Conservation (phyloP, 495 filamentous ascomycete genomes). For the Lasiosphaeria miniovina region DNA sequence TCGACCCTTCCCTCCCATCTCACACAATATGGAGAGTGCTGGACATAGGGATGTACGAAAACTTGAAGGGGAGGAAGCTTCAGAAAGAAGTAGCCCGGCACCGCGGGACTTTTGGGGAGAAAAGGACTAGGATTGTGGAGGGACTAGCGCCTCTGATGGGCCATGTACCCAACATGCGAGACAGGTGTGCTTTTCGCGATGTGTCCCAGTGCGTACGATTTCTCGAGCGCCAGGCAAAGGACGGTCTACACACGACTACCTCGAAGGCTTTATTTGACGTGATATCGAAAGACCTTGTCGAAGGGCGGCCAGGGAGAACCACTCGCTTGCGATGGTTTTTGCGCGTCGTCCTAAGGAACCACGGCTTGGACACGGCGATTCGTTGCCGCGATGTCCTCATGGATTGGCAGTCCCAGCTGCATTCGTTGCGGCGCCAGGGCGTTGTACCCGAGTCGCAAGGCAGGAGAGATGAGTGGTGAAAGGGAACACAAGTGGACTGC, state of each 20-base stretch:
- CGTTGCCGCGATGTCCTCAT: constrained; percentile 22
- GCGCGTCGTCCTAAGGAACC: constrained; percentile 27
- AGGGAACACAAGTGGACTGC: constrained; percentile 8
- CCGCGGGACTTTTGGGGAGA: constrained; percentile 11
- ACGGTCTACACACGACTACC: constrained; percentile 23
- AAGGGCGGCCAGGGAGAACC: constrained; percentile 33
- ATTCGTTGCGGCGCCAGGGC: constrained; percentile 6
- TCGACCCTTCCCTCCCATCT: constrained; percentile 18
- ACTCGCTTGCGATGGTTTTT: constrained; percentile 39
- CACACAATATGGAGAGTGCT: constrained; percentile 24
- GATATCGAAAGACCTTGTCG: constrained; percentile 37
- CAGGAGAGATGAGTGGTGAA: constrained; percentile 8
- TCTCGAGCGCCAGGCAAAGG: constrained; percentile 19
- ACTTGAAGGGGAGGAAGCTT: background rate
- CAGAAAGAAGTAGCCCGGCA: constrained; percentile 3
- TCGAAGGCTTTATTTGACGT: constrained; percentile 36
- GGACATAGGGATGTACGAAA: constrained; percentile 19
- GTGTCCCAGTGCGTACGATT: constrained; percentile 36
- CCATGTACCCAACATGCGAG: constrained; percentile 29
- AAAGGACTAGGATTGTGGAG: constrained; percentile 24
- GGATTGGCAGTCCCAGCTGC: constrained; percentile 26
- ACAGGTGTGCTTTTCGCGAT: constrained; percentile 37
- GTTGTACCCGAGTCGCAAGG: constrained; percentile 1
- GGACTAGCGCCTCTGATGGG: constrained; percentile 34
- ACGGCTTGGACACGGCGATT: constrained; percentile 29